These are phyloP conservation scores for Ceratocystis eucalypticola DNA, from an alignment of 2,329 filamentous ascomycete genomes.

Conservation along the genomic window DNA sequence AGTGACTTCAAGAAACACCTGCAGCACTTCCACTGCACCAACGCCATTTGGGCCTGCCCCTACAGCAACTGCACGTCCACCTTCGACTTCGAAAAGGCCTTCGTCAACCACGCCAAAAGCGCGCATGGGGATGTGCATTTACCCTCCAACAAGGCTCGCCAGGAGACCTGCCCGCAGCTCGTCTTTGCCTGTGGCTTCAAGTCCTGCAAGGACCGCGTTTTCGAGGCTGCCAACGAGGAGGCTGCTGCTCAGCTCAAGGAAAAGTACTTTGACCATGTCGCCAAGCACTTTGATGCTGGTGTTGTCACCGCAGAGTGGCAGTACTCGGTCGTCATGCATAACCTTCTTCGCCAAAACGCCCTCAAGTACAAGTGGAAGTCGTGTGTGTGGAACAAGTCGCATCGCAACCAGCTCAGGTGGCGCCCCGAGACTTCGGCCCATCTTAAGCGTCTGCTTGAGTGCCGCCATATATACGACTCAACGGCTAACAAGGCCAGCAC, in stretches of 20 bases:
- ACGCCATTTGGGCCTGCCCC: conserved; percentile 33
- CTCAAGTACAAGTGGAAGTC: conserved; percentile 35
- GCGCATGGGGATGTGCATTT: conserved; percentile 31
- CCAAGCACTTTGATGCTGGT: conserved; percentile 34
- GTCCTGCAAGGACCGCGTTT: conserved; percentile 32
- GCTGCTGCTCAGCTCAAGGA: conserved; percentile 29
- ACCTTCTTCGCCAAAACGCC: conserved; percentile 32
- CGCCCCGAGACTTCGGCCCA: conserved; percentile 31
- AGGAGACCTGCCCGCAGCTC: conserved; percentile 32
- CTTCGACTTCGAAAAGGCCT: conserved; percentile 34
- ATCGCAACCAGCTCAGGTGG: conserved; percentile 31
- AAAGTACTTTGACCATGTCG: conserved; percentile 36
- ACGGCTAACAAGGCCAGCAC: conserved; percentile 20
- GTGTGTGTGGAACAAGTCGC: conserved; percentile 34
- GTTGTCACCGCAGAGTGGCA: conserved; percentile 33
- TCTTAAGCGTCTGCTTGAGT: conserved; percentile 33
- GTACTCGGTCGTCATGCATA: conserved; percentile 32
- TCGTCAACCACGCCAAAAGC: conserved; percentile 33
- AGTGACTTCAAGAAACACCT: conserved; percentile 38
- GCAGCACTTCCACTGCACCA: conserved; percentile 35
- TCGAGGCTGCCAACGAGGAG: conserved; percentile 29
- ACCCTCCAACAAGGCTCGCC: conserved; percentile 30
- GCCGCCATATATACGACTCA: conserved; percentile 32
- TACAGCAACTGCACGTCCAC: conserved; percentile 31
- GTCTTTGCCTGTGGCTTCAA: conserved; percentile 34